phyloP scores from a whole-genome alignment of 1,139 yeast genomes.

The Saccharomyces hybrid region DNA sequence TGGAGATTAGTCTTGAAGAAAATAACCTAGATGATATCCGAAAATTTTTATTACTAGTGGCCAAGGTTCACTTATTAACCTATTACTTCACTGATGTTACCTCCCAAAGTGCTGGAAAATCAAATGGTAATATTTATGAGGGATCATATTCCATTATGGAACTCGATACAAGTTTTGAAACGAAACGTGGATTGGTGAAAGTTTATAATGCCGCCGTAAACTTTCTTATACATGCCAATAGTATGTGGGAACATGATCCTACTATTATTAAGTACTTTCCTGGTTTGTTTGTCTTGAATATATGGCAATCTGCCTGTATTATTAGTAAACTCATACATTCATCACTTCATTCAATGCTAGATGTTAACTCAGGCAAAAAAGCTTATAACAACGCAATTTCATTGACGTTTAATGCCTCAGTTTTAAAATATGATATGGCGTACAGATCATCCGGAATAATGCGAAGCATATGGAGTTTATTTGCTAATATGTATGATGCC shows the following conservation, averaged over 20 bases:
- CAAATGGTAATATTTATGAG: slow-evolving; percentile 7
- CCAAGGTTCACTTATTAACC: slow-evolving; percentile 71
- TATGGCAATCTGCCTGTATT: slow-evolving; percentile 90
- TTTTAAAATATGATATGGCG: slow-evolving; percentile 85
- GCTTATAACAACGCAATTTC: slow-evolving; percentile 64
- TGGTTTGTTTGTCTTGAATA: slow-evolving; percentile 65
- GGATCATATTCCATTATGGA: slow-evolving; percentile 10
- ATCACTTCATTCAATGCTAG: slow-evolving; percentile 55
- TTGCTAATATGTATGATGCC: slow-evolving; percentile 37
- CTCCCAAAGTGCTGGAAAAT: slow-evolving; percentile 15
- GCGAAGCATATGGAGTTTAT: slow-evolving; percentile 89
- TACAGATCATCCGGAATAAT: slow-evolving; percentile 88
- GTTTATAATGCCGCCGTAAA: slow-evolving; percentile 74
- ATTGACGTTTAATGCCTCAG: slow-evolving; percentile 69
- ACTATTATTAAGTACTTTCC: slow-evolving; percentile 72
- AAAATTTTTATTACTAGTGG: slow-evolving; percentile 56
- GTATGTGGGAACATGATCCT: slow-evolving; percentile 51
- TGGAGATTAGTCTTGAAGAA: slow-evolving; percentile 47
- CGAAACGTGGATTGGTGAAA: slow-evolving; percentile 65
- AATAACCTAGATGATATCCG: slow-evolving; percentile 53
- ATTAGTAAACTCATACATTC: slow-evolving; percentile 75
- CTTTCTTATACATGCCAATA: slow-evolving; percentile 56
- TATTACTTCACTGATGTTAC: slow-evolving; percentile 69
- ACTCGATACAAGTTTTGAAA: slow-evolving; percentile 36
- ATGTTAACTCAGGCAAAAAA: slow-evolving; percentile 62